Conservation (phyloP, 352 stramenopile genomes). For the Pythium oligandrum region DNA sequence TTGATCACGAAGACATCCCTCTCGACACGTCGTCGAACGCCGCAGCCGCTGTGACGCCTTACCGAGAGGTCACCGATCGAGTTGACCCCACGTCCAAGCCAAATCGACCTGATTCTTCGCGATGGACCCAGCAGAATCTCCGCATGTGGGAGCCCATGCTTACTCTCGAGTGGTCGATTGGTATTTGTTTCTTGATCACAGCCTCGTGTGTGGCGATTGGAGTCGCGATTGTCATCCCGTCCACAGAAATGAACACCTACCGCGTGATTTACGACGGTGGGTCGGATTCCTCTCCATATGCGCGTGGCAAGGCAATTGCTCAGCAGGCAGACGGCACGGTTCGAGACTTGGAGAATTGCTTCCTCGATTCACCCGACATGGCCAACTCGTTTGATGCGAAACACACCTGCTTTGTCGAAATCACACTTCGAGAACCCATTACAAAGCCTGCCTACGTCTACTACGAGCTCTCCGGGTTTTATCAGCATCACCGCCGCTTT, state of each 20-base stretch:
- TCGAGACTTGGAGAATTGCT: constrained; percentile 42
- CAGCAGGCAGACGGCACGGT: constrained; percentile 34
- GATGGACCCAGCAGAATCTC: constrained; percentile 62
- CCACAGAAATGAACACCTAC: constrained; percentile 40
- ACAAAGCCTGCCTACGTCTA: constrained; percentile 34
- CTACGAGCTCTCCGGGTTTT: constrained; percentile 61
- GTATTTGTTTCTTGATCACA: constrained; percentile 40
- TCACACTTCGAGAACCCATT: constrained; percentile 50
- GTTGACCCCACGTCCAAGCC: constrained; percentile 7
- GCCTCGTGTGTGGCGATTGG: constrained; percentile 40
- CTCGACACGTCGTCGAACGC: constrained; percentile 7
- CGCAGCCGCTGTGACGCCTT: background rate
- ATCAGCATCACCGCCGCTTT: constrained; percentile 74
- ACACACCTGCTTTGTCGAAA: constrained; percentile 64
- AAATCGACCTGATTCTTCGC: constrained; percentile 50
- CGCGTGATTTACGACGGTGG: constrained; percentile 62
- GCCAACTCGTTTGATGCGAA: constrained; percentile 70
- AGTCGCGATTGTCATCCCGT: constrained; percentile 42
- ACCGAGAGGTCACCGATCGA: background rate
- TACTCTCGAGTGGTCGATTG: constrained; percentile 57
- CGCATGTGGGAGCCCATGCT: constrained; percentile 74
- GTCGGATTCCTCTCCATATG: constrained; percentile 17
- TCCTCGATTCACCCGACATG: constrained; percentile 24
- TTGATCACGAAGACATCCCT: constrained; percentile 19
- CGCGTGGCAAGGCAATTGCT: constrained; percentile 15